Base-by-base conservation (phyloP, 2,329 filamentous ascomycete genomes). In the Colletotrichum liriopes region DNA sequence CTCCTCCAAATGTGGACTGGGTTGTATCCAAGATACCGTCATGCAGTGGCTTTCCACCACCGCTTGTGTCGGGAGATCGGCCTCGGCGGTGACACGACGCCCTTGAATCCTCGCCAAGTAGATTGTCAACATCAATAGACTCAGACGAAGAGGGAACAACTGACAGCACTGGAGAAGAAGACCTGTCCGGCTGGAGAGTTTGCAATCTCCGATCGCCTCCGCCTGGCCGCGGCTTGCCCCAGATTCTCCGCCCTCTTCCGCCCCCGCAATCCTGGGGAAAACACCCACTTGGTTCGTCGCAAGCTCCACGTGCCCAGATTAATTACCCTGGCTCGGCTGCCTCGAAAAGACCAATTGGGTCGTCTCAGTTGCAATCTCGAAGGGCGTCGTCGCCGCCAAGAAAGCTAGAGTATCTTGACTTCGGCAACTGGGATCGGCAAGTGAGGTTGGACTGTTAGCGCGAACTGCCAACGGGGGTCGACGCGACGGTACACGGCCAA, bases 391-490 rank as follows among this genome's bases (percentile, higher is more conserved):
- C 32, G 51, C n/a, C 51, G 59, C 69, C 69, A 72, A 72, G 59
- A 12, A n/a, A 20, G 23, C 51, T 20, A 35, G 65, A 54, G 32
- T 39, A 64, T 29, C 29, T 69, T 45, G 52, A 64, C 59, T 72
- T 72, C 69, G 69, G 69, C 69, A 72, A 54, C 58, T 72, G 59
- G 65, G 43, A 55, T 65, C 69, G 69, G 69, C 69, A 72, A 59
- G 23, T 72, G 39, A 23, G 20, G 45, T 63, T 41, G 49, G 18
- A 23, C 18, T 26, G 51, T 29, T 39, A 61, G 65, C 41, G 41
- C 49, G 35, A 65, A 65, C 41, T 16, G 35, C 8, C 35, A 29
- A 26, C 5, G 45, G 37, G 23, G 41, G 23, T n/a, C 47, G n/a
- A 52, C 32, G 32, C 35, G 20, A 1, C 23, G 45, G n/a, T 32